Percentiles rank a stretch among this genome's conserved stretches.
These are phyloP conservation scores for Blastobotrys robertii DNA, from an alignment of 805 yeast genomes.

Conservation along the genomic window DNA sequence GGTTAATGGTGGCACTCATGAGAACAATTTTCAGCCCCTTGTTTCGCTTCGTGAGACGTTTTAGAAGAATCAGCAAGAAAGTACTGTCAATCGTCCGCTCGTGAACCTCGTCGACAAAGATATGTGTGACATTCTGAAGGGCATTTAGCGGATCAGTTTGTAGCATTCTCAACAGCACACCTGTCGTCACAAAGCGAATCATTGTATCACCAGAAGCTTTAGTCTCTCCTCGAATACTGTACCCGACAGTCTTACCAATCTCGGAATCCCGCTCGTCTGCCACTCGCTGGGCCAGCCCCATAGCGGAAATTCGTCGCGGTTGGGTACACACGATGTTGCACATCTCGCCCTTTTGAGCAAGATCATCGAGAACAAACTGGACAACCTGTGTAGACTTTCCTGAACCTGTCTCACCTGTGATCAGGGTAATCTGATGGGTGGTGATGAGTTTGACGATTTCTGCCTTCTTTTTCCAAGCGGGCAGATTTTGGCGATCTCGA, in stretches of 20 bases:
- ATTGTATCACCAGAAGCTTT: slow-evolving; percentile 52
- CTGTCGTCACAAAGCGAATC: slow-evolving; percentile 84
- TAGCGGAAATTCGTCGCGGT: slow-evolving; percentile 91
- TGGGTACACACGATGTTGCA: slow-evolving; percentile 76
- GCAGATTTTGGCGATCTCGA: slow-evolving; percentile 45
- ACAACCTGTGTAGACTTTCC: slow-evolving; percentile 95
- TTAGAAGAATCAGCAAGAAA: slow-evolving; percentile 67
- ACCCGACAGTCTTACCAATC: slow-evolving; percentile 76
- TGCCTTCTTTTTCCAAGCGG: slow-evolving; percentile 71
- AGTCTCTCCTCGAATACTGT: slow-evolving; percentile 83
- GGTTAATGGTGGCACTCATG: slow-evolving; percentile 92
- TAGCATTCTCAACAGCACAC: slow-evolving; percentile 78
- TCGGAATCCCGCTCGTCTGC: slow-evolving; percentile 64
- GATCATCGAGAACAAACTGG: slow-evolving; percentile 72
- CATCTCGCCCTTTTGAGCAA: slow-evolving; percentile 35
- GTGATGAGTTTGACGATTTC: slow-evolving; percentile 48
- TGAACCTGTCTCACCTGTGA: slow-evolving; percentile 97
- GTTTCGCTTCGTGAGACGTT: slow-evolving; percentile 35
- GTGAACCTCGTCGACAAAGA: slow-evolving; percentile 93
- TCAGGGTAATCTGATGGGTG: slow-evolving; percentile 53
- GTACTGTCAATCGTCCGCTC: slow-evolving; percentile 91
- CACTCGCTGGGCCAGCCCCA: slow-evolving; percentile 88
- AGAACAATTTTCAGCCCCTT: slow-evolving; percentile 57
- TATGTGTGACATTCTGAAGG: slow-evolving; percentile 43
- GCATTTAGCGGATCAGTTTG: slow-evolving; percentile 41